A percentile compares a stretch with the other conserved stretches of the same genome.
Conservation (phyloP, 2,329 filamentous ascomycete species). For the Hypoxylon sp. region DNA sequence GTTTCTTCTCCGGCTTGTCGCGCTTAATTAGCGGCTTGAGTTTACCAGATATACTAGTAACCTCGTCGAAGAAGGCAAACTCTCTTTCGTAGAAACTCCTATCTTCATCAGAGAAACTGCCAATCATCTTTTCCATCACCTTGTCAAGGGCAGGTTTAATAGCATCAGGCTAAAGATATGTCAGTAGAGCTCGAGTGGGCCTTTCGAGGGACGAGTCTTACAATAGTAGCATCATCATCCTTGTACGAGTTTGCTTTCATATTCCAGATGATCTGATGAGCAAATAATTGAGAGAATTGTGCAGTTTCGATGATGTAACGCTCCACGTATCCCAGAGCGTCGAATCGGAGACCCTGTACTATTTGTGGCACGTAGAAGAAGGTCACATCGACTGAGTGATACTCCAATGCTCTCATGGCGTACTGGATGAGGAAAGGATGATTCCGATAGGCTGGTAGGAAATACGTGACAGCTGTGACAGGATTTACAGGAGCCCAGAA, state of each 20-base stretch:
- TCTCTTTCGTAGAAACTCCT: slow-evolving; percentile 92
- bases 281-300: slow-evolving; percentile 97
- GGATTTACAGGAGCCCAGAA: slow-evolving; percentile 96
- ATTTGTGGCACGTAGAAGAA: slow-evolving; percentile 99
- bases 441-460: slow-evolving; percentile 90
- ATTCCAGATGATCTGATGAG: slow-evolving; percentile 99
- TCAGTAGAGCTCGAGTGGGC: slow-evolving; percentile 40
- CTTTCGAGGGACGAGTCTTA: slow-evolving; percentile 60
- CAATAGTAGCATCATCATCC: slow-evolving; percentile 90
- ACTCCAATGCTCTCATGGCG: slow-evolving; percentile 94
- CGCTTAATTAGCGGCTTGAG: slow-evolving; percentile 93
- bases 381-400: slow-evolving; percentile 94
- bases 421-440: slow-evolving; percentile 96
- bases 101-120: slow-evolving; percentile 84
- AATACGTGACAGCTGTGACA: slow-evolving; percentile 92
- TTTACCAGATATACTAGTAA: slow-evolving; percentile 95
- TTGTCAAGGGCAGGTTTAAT: slow-evolving; percentile 95
- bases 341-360: slow-evolving; percentile 94
- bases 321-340: slow-evolving; percentile 93
- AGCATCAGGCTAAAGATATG: slow-evolving; percentile 76
- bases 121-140: slow-evolving; percentile 87
- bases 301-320: slow-evolving; percentile 97
- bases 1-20: slow-evolving; percentile 96
- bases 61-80: slow-evolving; percentile 98
- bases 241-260: slow-evolving; percentile 99